Percentiles rank a stretch among this genome's conserved stretches.
Evolutionary conservation across 768 basidiomycete genomes (phyloP).

Genomic region (Naematelia aurantialba): DNA sequence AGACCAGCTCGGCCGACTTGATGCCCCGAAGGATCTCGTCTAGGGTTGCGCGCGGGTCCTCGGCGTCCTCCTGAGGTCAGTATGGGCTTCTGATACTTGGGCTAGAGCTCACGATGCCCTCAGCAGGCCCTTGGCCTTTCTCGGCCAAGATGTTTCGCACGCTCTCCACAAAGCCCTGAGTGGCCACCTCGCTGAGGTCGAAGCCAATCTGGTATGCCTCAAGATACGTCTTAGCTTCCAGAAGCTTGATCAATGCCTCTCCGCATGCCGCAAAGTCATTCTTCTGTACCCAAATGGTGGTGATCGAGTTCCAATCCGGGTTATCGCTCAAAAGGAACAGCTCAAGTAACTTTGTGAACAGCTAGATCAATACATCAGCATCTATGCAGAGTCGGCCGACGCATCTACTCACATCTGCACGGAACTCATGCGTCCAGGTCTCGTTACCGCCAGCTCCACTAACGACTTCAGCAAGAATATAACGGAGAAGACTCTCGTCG

Average conservation of each 20-base stretch:
- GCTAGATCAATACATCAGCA: slow-evolving; percentile 32
- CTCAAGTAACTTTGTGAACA: slow-evolving; percentile 58
- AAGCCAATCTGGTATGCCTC: slow-evolving; percentile 94
- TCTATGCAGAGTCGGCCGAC: not conserved
- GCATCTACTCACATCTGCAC: slow-evolving; percentile 42
- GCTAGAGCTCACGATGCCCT: slow-evolving; percentile 3
- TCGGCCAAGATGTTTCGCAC: slow-evolving; percentile 53
- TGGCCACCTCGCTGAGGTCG: slow-evolving; percentile 88
- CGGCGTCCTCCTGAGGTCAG: slow-evolving; percentile 13
- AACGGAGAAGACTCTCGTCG: slow-evolving; percentile 76
- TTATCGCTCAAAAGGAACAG: slow-evolving; percentile 70
- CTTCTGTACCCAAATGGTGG: slow-evolving; percentile 83
- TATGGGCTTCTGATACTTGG: not conserved
- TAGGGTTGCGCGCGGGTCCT: slow-evolving; percentile 54
- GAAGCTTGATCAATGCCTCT: slow-evolving; percentile 28
- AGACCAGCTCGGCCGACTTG: slow-evolving; percentile 84
- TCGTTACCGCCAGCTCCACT: slow-evolving; percentile 79
- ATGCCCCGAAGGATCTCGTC: slow-evolving; percentile 82
- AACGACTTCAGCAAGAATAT: slow-evolving; percentile 86
- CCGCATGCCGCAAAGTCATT: slow-evolving; percentile 58
- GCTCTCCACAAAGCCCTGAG: slow-evolving; percentile 83
- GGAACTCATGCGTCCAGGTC: slow-evolving; percentile 39
- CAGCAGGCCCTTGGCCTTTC: slow-evolving; percentile 19
- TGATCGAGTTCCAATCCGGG: slow-evolving; percentile 70
- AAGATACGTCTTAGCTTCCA: slow-evolving; percentile 56